Evolutionary conservation across 305 asterid species (phyloP), one percentile per base, ranked within the genome.

Genomic region (Fraxinus platypoda): DNA sequence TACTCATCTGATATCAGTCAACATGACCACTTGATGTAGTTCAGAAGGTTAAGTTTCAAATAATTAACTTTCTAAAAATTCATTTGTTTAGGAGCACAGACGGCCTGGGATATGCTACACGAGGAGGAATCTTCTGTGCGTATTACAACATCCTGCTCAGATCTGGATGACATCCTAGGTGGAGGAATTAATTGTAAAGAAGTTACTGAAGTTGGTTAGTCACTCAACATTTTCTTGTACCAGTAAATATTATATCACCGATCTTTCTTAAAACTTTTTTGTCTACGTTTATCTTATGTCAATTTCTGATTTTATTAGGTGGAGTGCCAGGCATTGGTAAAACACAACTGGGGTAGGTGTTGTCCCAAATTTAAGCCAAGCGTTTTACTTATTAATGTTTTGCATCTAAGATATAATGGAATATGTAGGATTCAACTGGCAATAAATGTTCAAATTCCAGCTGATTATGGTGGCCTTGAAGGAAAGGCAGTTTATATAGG

Each of bases 321-420:
- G 99, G 99, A 81, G 98, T 94, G 76, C 97, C 99, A 15, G 99
- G 99, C 79, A 93, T 96, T 37, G 98, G 97, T 38, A 96, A 96
- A 91, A 96, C 98, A 33, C 98, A 96, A 88, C 87, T 96, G 46
- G 99, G 98, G 99, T 93, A 88, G 87, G 92, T 11, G 80, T 41
- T 77, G 49, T 21, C 68, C 59, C 68, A 23, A n/a, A 37, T 49
- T 17, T 49, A 17, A 15, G 23, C 81, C 78, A 77, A 62, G 35
- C 66, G 17, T 75, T 21, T 82, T 62, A 76, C 46, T 68, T 79
- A 38, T 66, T 37, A 76, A 76, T 25, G 8, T 80, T 66, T 80
- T 17, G 75, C 49, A 74, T 30, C 52, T 84, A 38, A 59, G 43
- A 35, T 66, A 66, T 64, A 73, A 75, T 77, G 75, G 80, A 38